Base-by-base conservation (phyloP, 2,329 filamentous ascomycete genomes). In the Graphilbum sp. region DNA sequence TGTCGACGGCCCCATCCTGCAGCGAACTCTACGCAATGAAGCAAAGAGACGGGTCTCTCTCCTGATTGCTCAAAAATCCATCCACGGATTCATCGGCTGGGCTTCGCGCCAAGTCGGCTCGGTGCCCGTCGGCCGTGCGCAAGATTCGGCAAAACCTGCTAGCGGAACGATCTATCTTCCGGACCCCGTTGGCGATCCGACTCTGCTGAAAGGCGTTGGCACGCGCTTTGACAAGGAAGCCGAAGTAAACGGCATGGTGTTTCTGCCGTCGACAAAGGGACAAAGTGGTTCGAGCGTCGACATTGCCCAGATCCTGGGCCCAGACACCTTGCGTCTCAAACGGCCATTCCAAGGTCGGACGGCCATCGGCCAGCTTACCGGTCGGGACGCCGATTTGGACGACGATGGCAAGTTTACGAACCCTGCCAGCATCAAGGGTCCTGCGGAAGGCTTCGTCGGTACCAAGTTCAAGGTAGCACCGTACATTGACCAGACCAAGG, bases 51-150 rank as follows among this genome's bases (percentile, higher is more conserved):
- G 90, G 38, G 84, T 94, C 41, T 85, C 86, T 37, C 87, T 93
- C 52, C 72, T 98, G 36, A 90, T 94, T 44, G 90, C 90, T 18
- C 87, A 92, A 50, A 96, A 95, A 56, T 95, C 87, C 3, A 92
- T 96, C 61, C 76, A 84, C 50, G 77, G 88, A 54, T 93, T 96
- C 54, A 86, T 98, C 50, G 90, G 90, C 32, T 79, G 79, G 64
- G 72, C 84, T 46, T 87, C 90, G 20, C 72, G 82, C 37, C 74
- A 84, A 54, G 82, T 87, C 36, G 88, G 90, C 29, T 81, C 85
- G 7, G 83, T 98, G 18, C 84, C 88, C n/a, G 90, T 98, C 37
- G 84, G 86, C 39, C 73, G 90, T 50, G 86, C 90, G 20, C 77
- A 95, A 62, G 90, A 98, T 55, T 72, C 75, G 52, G 82, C 90